Evolutionary conservation across 345 rosid species (phyloP).

Genomic region (Kandelia obovata): DNA sequence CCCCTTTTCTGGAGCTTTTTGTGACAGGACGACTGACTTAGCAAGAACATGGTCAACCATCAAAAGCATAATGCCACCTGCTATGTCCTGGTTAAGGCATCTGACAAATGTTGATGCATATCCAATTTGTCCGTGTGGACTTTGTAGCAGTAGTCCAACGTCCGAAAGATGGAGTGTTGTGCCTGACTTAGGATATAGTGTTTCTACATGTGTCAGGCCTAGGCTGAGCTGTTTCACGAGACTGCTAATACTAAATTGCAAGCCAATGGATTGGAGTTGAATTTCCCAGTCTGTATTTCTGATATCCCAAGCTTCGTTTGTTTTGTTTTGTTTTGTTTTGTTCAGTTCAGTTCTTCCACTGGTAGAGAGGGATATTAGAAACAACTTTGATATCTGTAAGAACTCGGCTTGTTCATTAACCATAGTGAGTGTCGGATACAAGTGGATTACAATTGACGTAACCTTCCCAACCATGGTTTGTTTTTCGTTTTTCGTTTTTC

Average conservation of each 20-base stretch:
- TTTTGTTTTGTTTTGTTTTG: too few species aligned
- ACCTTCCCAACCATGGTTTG: too few species aligned
- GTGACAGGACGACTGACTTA: slow-evolving; percentile 16
- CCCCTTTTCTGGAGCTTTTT: slow-evolving; percentile 25
- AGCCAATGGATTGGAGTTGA: neutral
- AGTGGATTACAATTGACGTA: too few species aligned
- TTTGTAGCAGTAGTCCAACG: slow-evolving; percentile 25
- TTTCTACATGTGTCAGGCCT: neutral
- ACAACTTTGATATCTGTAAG: too few species aligned
- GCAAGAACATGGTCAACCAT: slow-evolving; percentile 27
- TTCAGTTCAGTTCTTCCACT: too few species aligned
- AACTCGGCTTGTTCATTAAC: too few species aligned
- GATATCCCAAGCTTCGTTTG: too few species aligned
- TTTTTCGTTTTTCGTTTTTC: too few species aligned
- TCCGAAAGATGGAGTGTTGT: slow-evolving; percentile 3
- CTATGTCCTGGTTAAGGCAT: slow-evolving; percentile 23
- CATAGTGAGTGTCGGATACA: too few species aligned
- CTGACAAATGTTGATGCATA: neutral
- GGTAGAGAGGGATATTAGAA: too few species aligned
- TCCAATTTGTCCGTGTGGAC: slow-evolving; percentile 18
- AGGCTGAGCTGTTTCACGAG: neutral
- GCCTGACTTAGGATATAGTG: slow-evolving; percentile 7
- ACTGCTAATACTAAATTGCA: neutral
- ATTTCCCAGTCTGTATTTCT: too few species aligned
- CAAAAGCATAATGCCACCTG: slow-evolving; percentile 39